Evolutionary conservation across 2,329 filamentous ascomycete genomes (phyloP), one percentile per base, ranked within the genome.

Genomic region (Fusarium tuaranense): DNA sequence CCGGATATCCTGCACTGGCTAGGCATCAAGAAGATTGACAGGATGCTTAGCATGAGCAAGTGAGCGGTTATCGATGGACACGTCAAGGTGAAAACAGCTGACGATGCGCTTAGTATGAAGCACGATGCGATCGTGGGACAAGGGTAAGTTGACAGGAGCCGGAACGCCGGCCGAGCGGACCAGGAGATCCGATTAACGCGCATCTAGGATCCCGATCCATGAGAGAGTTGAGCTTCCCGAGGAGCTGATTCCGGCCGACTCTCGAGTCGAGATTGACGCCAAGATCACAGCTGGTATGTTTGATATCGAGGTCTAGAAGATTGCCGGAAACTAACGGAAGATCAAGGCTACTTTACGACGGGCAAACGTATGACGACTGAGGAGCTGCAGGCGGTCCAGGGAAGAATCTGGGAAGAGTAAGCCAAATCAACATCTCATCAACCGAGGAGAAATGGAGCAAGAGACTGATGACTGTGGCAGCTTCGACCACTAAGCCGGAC

Each of bases 41-140:
- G 95, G 70, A 99, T 98, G 97, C 87, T 98, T 78, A 97, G 94
- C 86, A 98, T 98, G 97, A 97, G 94, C 84, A 97, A 98, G 92
- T 94, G 81, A 87, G 91, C 87, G 32, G n/a, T 55, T 39, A 53
- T 61, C 20, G 30, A 22, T 60, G 55, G 70, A 68, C 63, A 74
- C 59, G 66, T 72, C 34, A 34, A 63, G 41, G 25, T 60, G 51
- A 34, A 34, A 63, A 72, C 69, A 57, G 74, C 80, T 84, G 74
- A 83, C 70, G 68, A 61, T 53, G n/a, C 51, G 38, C 41, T 78
- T 77, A 94, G 92, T 85, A 95, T 96, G 94, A 96, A 97, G 86
- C 92, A 97, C 84, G 94, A 97, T 85, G 94, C 94, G 63, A 96
- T 97, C 80, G 94, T 97, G 63, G 90, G 91, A 68, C 93, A 95